A percentile compares a stretch with the other conserved stretches of the same genome.
Evolutionary conservation across 805 yeast genomes (phyloP).

Genomic region (Sugiyamaella valdiviana): DNA sequence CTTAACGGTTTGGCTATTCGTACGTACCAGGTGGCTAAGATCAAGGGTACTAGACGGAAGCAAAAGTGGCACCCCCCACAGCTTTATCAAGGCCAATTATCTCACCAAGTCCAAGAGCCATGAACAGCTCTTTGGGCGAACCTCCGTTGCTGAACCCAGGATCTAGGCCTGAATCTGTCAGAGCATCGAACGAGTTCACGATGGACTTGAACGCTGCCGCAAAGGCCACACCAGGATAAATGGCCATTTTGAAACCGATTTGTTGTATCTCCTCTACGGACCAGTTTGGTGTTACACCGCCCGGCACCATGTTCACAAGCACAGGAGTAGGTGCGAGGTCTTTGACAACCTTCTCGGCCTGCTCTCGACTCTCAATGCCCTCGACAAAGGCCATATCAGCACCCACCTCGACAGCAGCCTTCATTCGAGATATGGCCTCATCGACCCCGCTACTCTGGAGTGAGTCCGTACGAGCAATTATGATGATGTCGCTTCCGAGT

Average conservation of each 20-base stretch:
- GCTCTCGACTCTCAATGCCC: slow-evolving; percentile 8
- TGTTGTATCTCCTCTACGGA: slow-evolving; percentile 1
- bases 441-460: slow-evolving; percentile 7
- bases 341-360: slow-evolving; percentile 4
- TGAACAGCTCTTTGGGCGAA: slow-evolving; percentile 8
- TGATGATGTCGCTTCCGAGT: slow-evolving; percentile 7
- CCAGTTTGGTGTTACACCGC: slow-evolving; percentile 10
- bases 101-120: slow-evolving; percentile 3
- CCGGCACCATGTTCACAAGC: slow-evolving; percentile 6
- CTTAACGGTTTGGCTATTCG: no score
- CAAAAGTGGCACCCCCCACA: slow-evolving; percentile 3
- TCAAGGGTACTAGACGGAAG: neutral
- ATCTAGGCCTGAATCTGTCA: slow-evolving; percentile 2
- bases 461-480: slow-evolving; percentile 9
- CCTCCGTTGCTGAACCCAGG: neutral
- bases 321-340: slow-evolving; percentile 8
- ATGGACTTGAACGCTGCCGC: slow-evolving; percentile 4
- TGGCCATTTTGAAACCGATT: slow-evolving; percentile 9
- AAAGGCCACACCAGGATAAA: slow-evolving; percentile 6
- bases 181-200: neutral
- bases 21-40: no score
- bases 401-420: slow-evolving; percentile 5
- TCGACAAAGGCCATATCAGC: slow-evolving; percentile 14
- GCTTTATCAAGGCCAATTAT: slow-evolving; percentile 5
- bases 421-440: slow-evolving; percentile 9